These are phyloP conservation scores for Fusarium hainanense DNA, from an alignment of 2,329 filamentous ascomycete species.

Conservation along the genomic window DNA sequence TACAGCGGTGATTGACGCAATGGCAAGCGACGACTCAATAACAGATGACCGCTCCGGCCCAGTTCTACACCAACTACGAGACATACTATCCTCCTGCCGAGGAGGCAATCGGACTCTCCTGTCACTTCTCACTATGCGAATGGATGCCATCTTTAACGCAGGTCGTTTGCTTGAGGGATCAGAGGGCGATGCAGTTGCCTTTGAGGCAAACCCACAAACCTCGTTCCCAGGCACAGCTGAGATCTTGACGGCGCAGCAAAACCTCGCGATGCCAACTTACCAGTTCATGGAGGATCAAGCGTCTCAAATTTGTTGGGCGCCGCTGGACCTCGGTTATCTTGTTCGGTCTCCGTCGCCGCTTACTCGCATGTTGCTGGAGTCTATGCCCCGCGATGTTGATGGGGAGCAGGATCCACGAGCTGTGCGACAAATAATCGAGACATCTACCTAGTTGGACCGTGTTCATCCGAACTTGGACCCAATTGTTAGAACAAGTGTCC, in stretches of 20 bases:
- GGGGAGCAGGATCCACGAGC: slow-evolving; percentile 29
- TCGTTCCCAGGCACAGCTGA: slow-evolving; percentile 30
- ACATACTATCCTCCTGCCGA: slow-evolving; percentile 55
- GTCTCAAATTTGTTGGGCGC: slow-evolving; percentile 43
- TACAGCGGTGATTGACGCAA: slow-evolving; percentile 56
- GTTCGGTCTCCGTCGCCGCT: slow-evolving; percentile 44
- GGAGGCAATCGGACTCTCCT: slow-evolving; percentile 57
- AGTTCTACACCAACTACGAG: slow-evolving; percentile 53
- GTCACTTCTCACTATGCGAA: slow-evolving; percentile 48
- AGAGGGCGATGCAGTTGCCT: slow-evolving; percentile 19
- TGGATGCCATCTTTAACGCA: slow-evolving; percentile 41
- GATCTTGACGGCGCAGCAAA: slow-evolving; percentile 32
- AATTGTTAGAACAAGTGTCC: background rate
- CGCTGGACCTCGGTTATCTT: slow-evolving; percentile 43
- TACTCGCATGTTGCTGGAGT: slow-evolving; percentile 44
- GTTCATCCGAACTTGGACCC: background rate
- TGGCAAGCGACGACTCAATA: slow-evolving; percentile 45
- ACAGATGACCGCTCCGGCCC: slow-evolving; percentile 47
- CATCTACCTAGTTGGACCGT: background rate
- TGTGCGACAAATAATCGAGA: slow-evolving; percentile 13
- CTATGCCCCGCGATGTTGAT: slow-evolving; percentile 38
- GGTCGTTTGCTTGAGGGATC: slow-evolving; percentile 20
- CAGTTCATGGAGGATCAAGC: slow-evolving; percentile 46
- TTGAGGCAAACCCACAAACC: slow-evolving; percentile 22
- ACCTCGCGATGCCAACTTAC: slow-evolving; percentile 40